These are phyloP conservation scores for Bacterosira constricta DNA, from an alignment of 108 stramenopile species.

Conservation along the genomic window DNA sequence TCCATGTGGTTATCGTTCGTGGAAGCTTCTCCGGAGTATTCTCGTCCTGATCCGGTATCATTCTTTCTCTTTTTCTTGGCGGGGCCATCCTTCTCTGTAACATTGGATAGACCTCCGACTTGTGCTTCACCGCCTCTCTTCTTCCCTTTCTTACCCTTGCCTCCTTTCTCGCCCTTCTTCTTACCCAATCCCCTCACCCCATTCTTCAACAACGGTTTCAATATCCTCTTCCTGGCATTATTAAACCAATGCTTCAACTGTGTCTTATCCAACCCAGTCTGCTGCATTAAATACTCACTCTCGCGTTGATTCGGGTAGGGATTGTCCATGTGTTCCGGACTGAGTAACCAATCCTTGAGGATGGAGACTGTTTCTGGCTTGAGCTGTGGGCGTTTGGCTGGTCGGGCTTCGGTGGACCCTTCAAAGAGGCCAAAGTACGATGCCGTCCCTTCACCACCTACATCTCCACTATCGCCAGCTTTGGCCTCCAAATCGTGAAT, in stretches of 20 bases:
- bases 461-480: no score
- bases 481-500: no score
- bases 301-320: constrained; percentile 40
- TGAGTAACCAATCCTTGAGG: constrained; percentile 34
- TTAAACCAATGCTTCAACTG: constrained; percentile 52
- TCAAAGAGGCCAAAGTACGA: constrained; percentile 32
- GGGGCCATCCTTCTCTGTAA: no score
- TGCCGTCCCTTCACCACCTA: neutral
- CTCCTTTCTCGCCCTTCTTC: no score
- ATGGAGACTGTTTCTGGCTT: constrained; percentile 21
- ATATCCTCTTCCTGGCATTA: constrained; percentile 45
- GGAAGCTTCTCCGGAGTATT: no score
- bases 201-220: constrained; percentile 34
- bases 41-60: no score
- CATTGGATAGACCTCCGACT: neutral
- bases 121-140: neutral
- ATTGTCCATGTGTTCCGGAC: constrained; percentile 36
- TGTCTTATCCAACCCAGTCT: constrained; percentile 30
- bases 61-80: no score
- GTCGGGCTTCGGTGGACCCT: constrained; percentile 19
- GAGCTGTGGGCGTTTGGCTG: constrained; percentile 33
- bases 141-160: constrained; percentile 6
- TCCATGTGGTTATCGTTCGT: no score
- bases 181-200: no score
- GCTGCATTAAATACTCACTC: constrained; percentile 9